Conservation (phyloP, 2,329 filamentous ascomycete genomes). For the Verticillium alfalfae region DNA sequence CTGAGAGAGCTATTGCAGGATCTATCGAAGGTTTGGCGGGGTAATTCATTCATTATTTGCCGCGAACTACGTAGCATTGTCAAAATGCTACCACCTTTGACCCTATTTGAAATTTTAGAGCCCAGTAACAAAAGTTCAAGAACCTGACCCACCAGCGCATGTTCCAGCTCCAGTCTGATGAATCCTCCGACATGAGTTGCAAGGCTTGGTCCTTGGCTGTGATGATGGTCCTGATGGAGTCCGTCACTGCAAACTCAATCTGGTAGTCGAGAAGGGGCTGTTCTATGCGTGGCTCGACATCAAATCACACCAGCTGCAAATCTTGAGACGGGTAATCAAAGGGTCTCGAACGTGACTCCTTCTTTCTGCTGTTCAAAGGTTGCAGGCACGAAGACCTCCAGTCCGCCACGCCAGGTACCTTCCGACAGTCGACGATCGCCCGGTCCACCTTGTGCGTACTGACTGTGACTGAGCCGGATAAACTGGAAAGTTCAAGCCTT, state of each 20-base stretch:
- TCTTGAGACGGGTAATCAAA: neutral
- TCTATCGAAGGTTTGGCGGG: too few species aligned
- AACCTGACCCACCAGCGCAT: conserved; percentile 16
- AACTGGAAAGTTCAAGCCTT: conserved; percentile 4
- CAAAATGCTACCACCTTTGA: too few species aligned
- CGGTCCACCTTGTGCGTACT: conserved; percentile 1
- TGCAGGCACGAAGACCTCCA: neutral
- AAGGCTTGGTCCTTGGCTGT: conserved; percentile 3
- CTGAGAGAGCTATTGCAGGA: too few species aligned
- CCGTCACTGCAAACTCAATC: conserved; percentile 18
- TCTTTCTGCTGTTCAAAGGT: neutral
- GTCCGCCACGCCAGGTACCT: neutral
- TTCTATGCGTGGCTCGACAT: conserved; percentile 5
- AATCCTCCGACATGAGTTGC: conserved; percentile 15
- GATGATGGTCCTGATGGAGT: conserved; percentile 12
- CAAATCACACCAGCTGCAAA: neutral
- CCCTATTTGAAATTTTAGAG: too few species aligned
- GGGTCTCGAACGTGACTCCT: neutral
- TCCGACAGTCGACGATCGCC: conserved; percentile 1
- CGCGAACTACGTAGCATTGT: too few species aligned
- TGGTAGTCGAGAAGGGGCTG: conserved; percentile 17
- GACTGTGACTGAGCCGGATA: neutral
- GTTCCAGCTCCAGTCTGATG: conserved; percentile 15
- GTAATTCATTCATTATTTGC: too few species aligned
- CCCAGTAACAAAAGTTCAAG: neutral